Percentiles rank a stretch among this genome's conserved stretches.
phyloP scores from a whole-genome alignment of 805 yeast genomes.

The Teunomyces barrocoloradensis region DNA sequence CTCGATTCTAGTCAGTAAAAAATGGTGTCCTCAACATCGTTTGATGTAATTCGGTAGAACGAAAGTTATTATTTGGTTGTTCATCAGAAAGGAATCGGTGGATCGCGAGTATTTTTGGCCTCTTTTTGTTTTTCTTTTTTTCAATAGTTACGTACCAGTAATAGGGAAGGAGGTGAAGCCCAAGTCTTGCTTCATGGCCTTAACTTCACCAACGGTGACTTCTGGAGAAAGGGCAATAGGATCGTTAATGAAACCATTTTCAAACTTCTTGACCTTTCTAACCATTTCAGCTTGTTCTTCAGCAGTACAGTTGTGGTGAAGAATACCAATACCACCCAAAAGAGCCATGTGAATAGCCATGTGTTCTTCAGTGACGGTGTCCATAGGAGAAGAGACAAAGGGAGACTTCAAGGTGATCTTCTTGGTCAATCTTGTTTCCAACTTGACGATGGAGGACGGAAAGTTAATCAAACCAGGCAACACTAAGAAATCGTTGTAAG shows the following conservation, averaged over 20 bases:
- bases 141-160: slow-evolving; percentile 77
- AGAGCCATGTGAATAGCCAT: slow-evolving; percentile 99
- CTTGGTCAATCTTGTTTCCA: slow-evolving; percentile 88
- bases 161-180: slow-evolving; percentile 99
- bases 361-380: slow-evolving; percentile 94
- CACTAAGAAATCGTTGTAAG: slow-evolving; percentile 93
- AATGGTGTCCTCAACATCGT: slow-evolving; percentile 90
- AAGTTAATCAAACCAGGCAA: slow-evolving; percentile 93
- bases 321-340: slow-evolving; percentile 97
- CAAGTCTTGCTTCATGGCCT: slow-evolving; percentile 59
- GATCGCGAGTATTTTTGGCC: slow-evolving; percentile 1
- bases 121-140: too few species aligned
- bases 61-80: slow-evolving; percentile 78
- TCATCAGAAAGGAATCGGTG: slow-evolving; percentile 48
- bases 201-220: slow-evolving; percentile 78
- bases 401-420: slow-evolving; percentile 90
- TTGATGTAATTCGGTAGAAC: slow-evolving; percentile 98
- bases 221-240: slow-evolving; percentile 83
- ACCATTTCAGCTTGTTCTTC: slow-evolving; percentile 99
- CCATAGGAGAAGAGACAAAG: slow-evolving; percentile 98
- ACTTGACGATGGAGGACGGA: slow-evolving; percentile 71
- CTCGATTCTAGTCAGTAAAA: slow-evolving; percentile 12
- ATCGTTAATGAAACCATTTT: slow-evolving; percentile 95
- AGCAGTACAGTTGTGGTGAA: slow-evolving; percentile 94
- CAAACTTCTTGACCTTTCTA: slow-evolving; percentile 91